A percentile compares a stretch with the other conserved stretches of the same genome.
Conservation (phyloP, 805 yeast species). For the Candida ovalis region DNA sequence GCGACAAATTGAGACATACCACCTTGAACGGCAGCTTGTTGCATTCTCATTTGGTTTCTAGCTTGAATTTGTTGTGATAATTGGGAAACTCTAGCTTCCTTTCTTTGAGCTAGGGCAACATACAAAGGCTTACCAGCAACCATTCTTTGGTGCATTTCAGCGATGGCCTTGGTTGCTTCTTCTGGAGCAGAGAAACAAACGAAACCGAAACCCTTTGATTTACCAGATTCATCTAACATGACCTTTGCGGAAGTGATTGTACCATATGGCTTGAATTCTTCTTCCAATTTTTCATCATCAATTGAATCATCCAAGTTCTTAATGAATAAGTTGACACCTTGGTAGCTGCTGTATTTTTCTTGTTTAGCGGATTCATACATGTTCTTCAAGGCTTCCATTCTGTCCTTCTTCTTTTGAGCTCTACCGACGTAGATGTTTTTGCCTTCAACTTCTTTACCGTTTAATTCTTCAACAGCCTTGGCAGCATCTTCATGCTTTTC, state of each 20-base stretch:
- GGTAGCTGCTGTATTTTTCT: slow-evolving; percentile 90
- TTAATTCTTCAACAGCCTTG: slow-evolving; percentile 87
- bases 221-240: slow-evolving; percentile 91
- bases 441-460: slow-evolving; percentile 82
- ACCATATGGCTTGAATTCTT: slow-evolving; percentile 92
- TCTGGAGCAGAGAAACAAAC: slow-evolving; percentile 97
- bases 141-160: slow-evolving; percentile 98
- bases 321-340: slow-evolving; percentile 94
- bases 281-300: slow-evolving; percentile 86
- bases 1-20: slow-evolving; percentile 83
- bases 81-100: slow-evolving; percentile 95
- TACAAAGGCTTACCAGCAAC: slow-evolving; percentile 93
- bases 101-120: slow-evolving; percentile 98
- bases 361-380: slow-evolving; percentile 89
- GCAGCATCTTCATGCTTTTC: slow-evolving; percentile 84
- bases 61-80: slow-evolving; percentile 97
- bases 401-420: slow-evolving; percentile 98
- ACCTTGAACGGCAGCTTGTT: slow-evolving; percentile 88
- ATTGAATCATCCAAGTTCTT: slow-evolving; percentile 94
- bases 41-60: slow-evolving; percentile 97
- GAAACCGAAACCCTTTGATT: slow-evolving; percentile 97
- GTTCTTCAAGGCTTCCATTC: slow-evolving; percentile 91
- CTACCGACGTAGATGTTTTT: slow-evolving; percentile 92
- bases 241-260: slow-evolving; percentile 93
- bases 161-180: slow-evolving; percentile 97